Conservation (phyloP, 169 alveolate genomes). For the Cryptosporidium sp. region DNA sequence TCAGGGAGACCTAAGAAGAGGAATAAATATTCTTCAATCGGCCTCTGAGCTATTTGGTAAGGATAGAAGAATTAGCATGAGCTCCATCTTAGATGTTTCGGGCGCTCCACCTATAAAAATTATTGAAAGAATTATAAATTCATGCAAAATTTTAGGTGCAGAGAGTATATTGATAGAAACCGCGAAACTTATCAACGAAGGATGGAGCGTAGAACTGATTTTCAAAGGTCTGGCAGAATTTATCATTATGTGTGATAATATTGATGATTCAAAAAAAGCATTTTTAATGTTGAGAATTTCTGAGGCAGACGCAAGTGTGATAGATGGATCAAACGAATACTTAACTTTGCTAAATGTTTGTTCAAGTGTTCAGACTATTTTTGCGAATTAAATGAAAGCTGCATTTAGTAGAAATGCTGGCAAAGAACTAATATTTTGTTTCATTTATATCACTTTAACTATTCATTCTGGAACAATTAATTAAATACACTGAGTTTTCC, state of each 20-base stretch:
- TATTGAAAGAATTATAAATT: conserved; percentile 73
- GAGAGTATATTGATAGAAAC: conserved; percentile 37
- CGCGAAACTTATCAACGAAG: conserved; percentile 21
- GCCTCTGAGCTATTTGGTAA: conserved; percentile 85
- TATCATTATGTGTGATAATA: neutral
- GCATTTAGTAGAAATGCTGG: neutral
- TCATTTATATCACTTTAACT: neutral
- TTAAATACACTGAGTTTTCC: conserved; percentile 3
- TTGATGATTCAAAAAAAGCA: conserved; percentile 70
- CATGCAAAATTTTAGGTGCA: conserved; percentile 75
- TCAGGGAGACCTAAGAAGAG: conserved; percentile 95
- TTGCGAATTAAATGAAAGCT: neutral
- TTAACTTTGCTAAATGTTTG: conserved; percentile 45
- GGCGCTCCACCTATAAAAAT: conserved; percentile 81
- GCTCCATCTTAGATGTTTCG: conserved; percentile 78
- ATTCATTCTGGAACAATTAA: neutral
- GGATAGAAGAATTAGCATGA: conserved; percentile 77
- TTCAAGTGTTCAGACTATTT: conserved; percentile 44
- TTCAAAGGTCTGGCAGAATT: conserved; percentile 12
- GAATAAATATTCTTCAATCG: conserved; percentile 93
- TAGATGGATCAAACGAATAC: conserved; percentile 73
- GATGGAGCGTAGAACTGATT: conserved; percentile 35
- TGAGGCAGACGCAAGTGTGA: conserved; percentile 49
- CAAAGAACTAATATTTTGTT: neutral
- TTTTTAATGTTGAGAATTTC: conserved; percentile 38